phyloP scores from a whole-genome alignment of 306 rosid species.

The Arachis stenosperma region DNA sequence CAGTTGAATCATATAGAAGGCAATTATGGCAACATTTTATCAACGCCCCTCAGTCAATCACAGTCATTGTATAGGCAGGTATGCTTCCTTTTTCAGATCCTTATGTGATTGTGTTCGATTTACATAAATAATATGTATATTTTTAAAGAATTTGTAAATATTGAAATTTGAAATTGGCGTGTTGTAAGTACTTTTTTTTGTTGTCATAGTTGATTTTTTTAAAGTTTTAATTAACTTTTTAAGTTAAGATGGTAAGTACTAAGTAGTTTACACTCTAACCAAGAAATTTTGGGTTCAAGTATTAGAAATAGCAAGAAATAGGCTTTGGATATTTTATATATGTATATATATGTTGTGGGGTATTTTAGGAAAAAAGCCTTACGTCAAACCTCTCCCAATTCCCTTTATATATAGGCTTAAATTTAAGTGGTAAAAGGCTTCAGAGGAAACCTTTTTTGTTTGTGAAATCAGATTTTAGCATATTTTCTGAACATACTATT shows the following conservation, averaged over 20 bases:
- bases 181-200: neutral
- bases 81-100: slow-evolving; percentile 31
- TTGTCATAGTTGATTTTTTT: too few relatives aligned
- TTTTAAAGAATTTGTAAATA: slow-evolving; percentile 4
- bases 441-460: neutral
- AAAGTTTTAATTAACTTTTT: too few relatives aligned
- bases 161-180: too few relatives aligned
- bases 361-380: too few relatives aligned
- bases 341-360: too few relatives aligned
- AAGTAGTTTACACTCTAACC: too few relatives aligned
- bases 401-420: neutral
- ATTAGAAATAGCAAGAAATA: too few relatives aligned
- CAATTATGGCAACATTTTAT: slow-evolving; percentile 40
- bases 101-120: slow-evolving; percentile 29
- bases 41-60: slow-evolving; percentile 54
- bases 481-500: neutral
- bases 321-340: too few relatives aligned
- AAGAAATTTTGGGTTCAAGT: too few relatives aligned
- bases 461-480: slow-evolving; percentile 16
- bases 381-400: too few relatives aligned
- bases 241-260: too few relatives aligned
- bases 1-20: slow-evolving; percentile 61
- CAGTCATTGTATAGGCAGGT: slow-evolving; percentile 62
- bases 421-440: neutral
- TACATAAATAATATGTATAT: neutral